Evolutionary conservation across 768 basidiomycete genomes (phyloP), one percentile per base, ranked within the genome.

Genomic region (Lyophyllum atratum): DNA sequence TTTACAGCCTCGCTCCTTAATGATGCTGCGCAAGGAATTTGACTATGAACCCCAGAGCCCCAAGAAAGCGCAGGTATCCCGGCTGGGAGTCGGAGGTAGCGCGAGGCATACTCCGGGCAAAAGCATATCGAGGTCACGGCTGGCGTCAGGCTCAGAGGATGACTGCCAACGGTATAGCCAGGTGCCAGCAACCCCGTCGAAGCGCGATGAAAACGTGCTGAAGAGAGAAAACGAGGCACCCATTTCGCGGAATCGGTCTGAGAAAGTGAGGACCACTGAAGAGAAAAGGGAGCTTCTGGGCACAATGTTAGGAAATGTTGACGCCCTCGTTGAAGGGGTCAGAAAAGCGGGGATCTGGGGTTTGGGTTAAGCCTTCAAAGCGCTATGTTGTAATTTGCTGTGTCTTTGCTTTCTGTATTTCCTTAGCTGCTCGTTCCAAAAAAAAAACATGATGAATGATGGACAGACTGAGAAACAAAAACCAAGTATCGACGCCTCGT

Each of bases 311-410:
- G 93, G 92, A 3, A 95, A 96, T 68, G 94, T 96, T 2, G 94
- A 95, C 68, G 89, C 90, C 28, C 79, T 96, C 10, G 92, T 96
- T 5, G 92, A 93, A 59, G 88, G 93, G 0, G 90, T 96, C 31
- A 79, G 88, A 59, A 90, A 86, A 71, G 92, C 91, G 0, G 92
- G 93, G 0, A 85, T 95, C 54, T 95, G 92, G 92, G 92, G 93
- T 6, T 69, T 93, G 54, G 85, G 72, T 28, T 75, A 64, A 33
- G 24, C 21, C 26, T 10, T 40, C 24, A 15, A 25, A 43, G 37
- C 10, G 52, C 44, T 49, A 22, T 42, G 40, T 17, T 49, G 47
- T 52, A 51, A 53, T 54, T 42, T 59, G 48, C 60, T 57, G 52
- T 59, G 52, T 60, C 26, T 60, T 59, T 53, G 42, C 59, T 39